phyloP scores from a whole-genome alignment of 331 rosid genomes.

The Pyracantha coccinea region DNA sequence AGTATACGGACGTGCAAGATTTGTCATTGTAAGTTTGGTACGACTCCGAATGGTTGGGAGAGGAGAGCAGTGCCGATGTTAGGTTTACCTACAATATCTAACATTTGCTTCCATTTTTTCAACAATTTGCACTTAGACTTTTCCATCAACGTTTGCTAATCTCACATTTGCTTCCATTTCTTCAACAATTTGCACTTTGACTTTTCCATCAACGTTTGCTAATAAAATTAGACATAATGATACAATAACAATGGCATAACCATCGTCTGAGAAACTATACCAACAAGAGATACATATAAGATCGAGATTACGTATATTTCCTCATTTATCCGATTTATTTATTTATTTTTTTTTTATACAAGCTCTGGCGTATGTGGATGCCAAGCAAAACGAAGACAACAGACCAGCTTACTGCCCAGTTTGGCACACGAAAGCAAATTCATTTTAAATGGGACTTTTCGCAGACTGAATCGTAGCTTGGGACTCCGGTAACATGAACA shows the following conservation, averaged over 20 bases:
- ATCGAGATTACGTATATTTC: constrained; percentile 13
- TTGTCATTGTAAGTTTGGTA: constrained; percentile 1
- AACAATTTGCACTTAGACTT: too few relatives aligned
- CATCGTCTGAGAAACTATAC: constrained; percentile 12
- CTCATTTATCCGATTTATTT: constrained; percentile 35
- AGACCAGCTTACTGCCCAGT: not conserved
- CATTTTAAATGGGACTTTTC: constrained; percentile 52
- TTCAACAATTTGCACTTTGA: constrained; percentile 40
- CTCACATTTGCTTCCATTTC: constrained; percentile 19
- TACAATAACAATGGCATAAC: not conserved
- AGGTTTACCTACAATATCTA: constrained; percentile 31
- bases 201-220: not conserved
- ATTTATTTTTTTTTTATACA: constrained; percentile 23
- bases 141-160: too few relatives aligned
- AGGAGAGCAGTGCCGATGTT: constrained; percentile 2
- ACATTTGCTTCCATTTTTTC: not conserved
- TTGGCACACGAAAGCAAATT: constrained; percentile 18
- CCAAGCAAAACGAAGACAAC: not conserved
- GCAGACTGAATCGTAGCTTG: constrained; percentile 74
- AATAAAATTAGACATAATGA: not conserved
- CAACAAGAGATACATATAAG: constrained; percentile 11
- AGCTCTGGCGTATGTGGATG: constrained; percentile 12
- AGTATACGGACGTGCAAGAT: constrained; percentile 8
- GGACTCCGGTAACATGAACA: constrained; percentile 41
- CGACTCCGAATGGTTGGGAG: constrained; percentile 17